Evolutionary conservation across 2,329 filamentous ascomycete species (phyloP).

Genomic region (Aspergillus clavatus): DNA sequence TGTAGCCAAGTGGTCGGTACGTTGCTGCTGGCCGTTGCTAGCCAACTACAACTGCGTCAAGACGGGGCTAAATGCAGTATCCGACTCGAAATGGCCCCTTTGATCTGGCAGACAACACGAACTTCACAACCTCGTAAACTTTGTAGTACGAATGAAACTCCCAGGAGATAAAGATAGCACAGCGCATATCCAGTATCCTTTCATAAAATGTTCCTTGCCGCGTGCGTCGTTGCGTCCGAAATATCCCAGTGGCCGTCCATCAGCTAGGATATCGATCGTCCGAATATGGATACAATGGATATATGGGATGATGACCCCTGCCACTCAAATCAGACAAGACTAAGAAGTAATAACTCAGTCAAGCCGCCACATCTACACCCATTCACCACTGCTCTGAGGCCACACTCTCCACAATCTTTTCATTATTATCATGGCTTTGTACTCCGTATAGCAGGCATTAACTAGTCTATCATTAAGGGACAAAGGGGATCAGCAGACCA

Average conservation of each 20-base stretch:
- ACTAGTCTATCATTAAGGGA: no score
- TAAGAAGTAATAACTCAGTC: no score
- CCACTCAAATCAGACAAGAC: no score
- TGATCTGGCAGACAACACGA: background rate
- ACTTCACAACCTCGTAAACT: background rate
- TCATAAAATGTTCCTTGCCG: background rate
- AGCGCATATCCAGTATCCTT: background rate
- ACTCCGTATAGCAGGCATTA: no score
- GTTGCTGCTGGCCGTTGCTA: no score
- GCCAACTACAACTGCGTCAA: background rate
- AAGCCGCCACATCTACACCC: no score
- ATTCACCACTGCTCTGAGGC: no score
- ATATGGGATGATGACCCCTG: background rate
- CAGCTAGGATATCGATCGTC: background rate
- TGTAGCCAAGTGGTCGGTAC: no score
- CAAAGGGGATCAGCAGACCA: no score
- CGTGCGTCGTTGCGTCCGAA: background rate
- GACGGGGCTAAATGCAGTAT: background rate
- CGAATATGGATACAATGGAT: no score
- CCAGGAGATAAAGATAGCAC: conserved; percentile 1
- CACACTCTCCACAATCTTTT: no score
- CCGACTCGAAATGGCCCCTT: background rate
- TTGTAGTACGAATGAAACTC: background rate
- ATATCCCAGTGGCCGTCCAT: background rate
- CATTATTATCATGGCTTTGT: no score